Evolutionary conservation across 257 asterid genomes (phyloP).

Genomic region (Petunia secreta): DNA sequence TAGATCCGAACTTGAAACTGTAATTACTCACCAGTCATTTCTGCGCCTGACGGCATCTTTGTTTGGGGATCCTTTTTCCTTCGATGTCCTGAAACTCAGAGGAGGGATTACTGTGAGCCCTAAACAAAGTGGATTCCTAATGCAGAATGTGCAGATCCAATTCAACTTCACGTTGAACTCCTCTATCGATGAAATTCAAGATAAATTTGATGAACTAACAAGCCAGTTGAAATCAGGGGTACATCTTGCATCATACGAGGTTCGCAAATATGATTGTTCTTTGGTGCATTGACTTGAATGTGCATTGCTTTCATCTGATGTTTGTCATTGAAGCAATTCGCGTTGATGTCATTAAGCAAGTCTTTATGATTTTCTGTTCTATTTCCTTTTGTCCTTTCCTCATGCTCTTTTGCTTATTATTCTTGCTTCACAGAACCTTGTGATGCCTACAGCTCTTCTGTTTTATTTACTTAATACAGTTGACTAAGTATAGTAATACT

Average conservation of each 20-base stretch:
- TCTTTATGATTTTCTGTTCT: not conserved
- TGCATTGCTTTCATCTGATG: constrained; percentile 1
- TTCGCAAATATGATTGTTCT: constrained; percentile 33
- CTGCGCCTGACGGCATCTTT: constrained; percentile 64
- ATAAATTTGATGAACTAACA: constrained; percentile 65
- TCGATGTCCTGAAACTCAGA: constrained; percentile 78
- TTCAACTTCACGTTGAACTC: constrained; percentile 95
- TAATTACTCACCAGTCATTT: constrained; percentile 44
- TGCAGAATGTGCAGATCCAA: constrained; percentile 71
- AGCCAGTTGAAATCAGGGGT: constrained; percentile 78
- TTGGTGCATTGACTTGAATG: constrained; percentile 14
- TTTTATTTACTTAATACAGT: not conserved
- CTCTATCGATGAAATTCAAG: constrained; percentile 69
- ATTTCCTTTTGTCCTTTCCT: not conserved
- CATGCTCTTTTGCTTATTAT: not conserved
- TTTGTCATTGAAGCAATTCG: not conserved
- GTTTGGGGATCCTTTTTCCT: constrained; percentile 78
- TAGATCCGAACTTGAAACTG: constrained; percentile 43
- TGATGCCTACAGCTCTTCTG: not conserved
- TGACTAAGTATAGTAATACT: not conserved
- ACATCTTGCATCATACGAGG: constrained; percentile 81
- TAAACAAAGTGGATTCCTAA: constrained; percentile 74
- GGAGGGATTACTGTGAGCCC: constrained; percentile 94
- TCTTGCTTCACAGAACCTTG: not conserved
- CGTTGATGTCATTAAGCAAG: not conserved